phyloP scores from a whole-genome alignment of 1,284 basidiomycete genomes.

The Sporisorium reilianum region DNA sequence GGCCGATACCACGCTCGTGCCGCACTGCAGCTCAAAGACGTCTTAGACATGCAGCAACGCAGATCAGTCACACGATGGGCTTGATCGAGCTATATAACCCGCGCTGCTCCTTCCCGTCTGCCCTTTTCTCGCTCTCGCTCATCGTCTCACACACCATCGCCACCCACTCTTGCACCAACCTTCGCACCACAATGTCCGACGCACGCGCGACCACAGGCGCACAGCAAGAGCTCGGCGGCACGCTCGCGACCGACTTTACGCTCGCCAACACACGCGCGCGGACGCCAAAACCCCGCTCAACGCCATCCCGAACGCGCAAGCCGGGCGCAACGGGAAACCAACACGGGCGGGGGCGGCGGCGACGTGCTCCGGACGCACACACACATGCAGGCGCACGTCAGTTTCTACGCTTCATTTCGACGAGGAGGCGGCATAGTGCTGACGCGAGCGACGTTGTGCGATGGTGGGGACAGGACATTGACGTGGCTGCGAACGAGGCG shows the following conservation, averaged over 20 bases:
- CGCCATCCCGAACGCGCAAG: conserved; percentile 28
- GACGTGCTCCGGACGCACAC: conserved; percentile 24
- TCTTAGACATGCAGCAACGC: too few relatives aligned
- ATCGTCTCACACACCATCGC: too few relatives aligned
- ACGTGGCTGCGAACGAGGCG: conserved; percentile 33
- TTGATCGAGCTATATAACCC: too few relatives aligned
- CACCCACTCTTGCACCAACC: too few relatives aligned
- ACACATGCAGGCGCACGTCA: conserved; percentile 30
- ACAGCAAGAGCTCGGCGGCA: conserved; percentile 35
- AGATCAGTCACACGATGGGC: too few relatives aligned
- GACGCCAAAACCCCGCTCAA: conserved; percentile 33
- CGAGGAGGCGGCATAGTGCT: too few relatives aligned
- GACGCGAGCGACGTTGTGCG: too few relatives aligned
- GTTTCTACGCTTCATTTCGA: conserved; percentile 9
- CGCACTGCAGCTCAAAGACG: too few relatives aligned
- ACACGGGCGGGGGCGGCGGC: conserved; percentile 41
- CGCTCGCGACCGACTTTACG: conserved; percentile 42
- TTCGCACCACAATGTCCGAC: conserved; percentile 41
- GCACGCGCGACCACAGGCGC: conserved; percentile 22
- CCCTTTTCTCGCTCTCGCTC: too few relatives aligned
- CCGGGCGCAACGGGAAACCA: conserved; percentile 31
- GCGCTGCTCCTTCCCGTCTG: too few relatives aligned
- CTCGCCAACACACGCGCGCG: conserved; percentile 34
- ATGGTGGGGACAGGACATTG: too few relatives aligned
- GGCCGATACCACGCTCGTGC: too few relatives aligned